Conservation (phyloP, 306 rosid genomes). For the Begonia peltatifolia region DNA sequence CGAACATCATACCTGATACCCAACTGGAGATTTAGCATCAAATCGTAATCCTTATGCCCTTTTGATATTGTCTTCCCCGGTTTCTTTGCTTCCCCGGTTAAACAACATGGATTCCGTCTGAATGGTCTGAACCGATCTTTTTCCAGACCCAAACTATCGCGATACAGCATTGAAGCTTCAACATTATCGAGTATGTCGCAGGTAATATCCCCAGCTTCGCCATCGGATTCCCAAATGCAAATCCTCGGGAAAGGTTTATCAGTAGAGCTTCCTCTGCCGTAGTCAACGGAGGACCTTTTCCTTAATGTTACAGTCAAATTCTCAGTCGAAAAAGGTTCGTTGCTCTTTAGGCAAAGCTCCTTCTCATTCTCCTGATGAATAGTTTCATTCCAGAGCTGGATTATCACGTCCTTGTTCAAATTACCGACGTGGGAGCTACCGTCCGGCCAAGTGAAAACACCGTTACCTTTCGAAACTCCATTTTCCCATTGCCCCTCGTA, state of each 20-base stretch:
- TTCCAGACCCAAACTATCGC: conserved; percentile 24
- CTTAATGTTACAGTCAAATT: conserved; percentile 38
- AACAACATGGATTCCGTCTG: conserved; percentile 33
- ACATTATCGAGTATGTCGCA: conserved; percentile 85
- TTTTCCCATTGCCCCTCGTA: conserved; percentile 89
- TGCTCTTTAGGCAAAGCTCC: conserved; percentile 16
- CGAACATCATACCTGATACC: conserved; percentile 52
- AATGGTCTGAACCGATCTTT: conserved; percentile 24
- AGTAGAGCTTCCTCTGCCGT: conserved; percentile 36
- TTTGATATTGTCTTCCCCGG: conserved; percentile 67
- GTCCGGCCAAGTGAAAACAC: conserved; percentile 70
- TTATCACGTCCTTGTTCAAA: conserved; percentile 58
- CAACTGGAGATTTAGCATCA: conserved; percentile 87
- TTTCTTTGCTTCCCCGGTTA: conserved; percentile 55
- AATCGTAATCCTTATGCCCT: conserved; percentile 85
- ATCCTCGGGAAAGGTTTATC: conserved; percentile 63
- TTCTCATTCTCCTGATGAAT: conserved; percentile 38
- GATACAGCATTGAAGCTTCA: conserved; percentile 68
- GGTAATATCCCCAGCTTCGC: conserved; percentile 92
- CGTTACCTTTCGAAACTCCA: conserved; percentile 68
- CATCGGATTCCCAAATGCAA: conserved; percentile 93
- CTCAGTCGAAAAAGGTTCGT: conserved; percentile 22
- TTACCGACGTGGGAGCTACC: conserved; percentile 64
- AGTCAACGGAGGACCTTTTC: conserved; percentile 53
- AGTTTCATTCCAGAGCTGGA: conserved; percentile 44